These are phyloP conservation scores for Larix kaempferi DNA, from an alignment of 75 land plant genomes.

Conservation along the genomic window DNA sequence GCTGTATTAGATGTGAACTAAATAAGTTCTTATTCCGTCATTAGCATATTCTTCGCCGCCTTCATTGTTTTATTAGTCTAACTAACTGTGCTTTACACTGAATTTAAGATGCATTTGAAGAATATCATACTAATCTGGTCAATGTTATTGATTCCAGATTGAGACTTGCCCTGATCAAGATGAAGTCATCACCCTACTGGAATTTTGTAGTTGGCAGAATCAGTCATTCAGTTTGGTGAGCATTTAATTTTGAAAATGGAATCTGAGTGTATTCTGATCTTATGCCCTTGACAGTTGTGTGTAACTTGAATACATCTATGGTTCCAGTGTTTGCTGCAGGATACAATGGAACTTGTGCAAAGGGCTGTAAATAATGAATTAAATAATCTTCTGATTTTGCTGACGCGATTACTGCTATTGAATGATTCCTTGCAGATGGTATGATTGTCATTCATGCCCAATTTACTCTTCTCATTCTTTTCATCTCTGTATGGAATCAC, in stretches of 20 bases:
- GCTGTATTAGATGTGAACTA: background rate
- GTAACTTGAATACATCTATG: conserved; percentile 5
- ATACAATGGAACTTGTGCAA: conserved; percentile 22
- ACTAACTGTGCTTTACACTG: background rate
- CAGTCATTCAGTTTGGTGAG: conserved; percentile 22
- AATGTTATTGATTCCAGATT: conserved; percentile 15
- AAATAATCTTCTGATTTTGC: conserved; percentile 14
- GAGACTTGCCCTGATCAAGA: conserved; percentile 30
- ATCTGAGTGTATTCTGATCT: background rate
- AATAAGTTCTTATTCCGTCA: background rate
- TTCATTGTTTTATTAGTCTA: background rate
- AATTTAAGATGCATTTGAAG: background rate
- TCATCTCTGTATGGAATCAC: background rate
- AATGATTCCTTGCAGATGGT: conserved; percentile 27
- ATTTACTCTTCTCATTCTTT: background rate
- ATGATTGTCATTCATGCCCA: background rate
- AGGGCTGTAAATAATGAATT: conserved; percentile 23
- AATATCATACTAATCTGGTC: background rate
- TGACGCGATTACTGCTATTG: conserved; percentile 12
- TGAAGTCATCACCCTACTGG: conserved; percentile 21
- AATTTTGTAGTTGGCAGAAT: conserved; percentile 32
- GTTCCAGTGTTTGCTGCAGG: conserved; percentile 26
- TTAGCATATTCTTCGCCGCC: no score
- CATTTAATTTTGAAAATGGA: background rate
- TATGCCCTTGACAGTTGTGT: background rate